Evolutionary conservation across 2,329 filamentous ascomycete species (phyloP).

Genomic region (Knoxdaviesia proteae): DNA sequence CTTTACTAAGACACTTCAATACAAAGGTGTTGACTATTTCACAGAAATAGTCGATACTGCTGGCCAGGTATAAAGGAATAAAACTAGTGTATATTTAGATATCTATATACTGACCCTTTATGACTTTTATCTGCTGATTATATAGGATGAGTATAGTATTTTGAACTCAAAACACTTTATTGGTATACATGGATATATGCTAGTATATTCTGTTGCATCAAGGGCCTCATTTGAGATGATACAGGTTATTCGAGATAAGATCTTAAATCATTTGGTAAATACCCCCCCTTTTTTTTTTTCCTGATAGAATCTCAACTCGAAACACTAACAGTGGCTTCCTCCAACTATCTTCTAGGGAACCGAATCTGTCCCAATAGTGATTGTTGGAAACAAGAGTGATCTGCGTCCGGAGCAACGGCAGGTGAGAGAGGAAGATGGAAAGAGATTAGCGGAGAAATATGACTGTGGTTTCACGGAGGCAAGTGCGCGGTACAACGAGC

Average conservation of each 20-base stretch:
- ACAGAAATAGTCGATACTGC: constrained; percentile 98
- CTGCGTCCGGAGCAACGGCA: constrained; percentile 82
- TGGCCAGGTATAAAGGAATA: constrained; percentile 45
- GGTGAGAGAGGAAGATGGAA: constrained; percentile 68
- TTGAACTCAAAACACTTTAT: constrained; percentile 98
- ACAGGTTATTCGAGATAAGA: constrained; percentile 87
- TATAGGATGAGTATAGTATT: constrained; percentile 90
- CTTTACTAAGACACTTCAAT: constrained; percentile 86
- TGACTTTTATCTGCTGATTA: constrained; percentile 1
- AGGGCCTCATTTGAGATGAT: constrained; percentile 96
- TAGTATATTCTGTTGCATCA: constrained; percentile 93
- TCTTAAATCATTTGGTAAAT: constrained; percentile 78
- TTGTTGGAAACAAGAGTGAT: constrained; percentile 96
- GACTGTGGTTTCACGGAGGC: constrained; percentile 90
- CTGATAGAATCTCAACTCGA: neutral
- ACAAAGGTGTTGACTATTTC: constrained; percentile 79
- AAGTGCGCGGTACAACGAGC: constrained; percentile 82
- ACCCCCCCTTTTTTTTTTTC: neutral
- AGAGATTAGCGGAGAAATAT: constrained; percentile 66
- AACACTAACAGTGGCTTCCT: neutral
- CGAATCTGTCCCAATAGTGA: constrained; percentile 77
- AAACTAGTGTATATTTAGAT: neutral
- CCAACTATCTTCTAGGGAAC: constrained; percentile 41
- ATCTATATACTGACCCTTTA: neutral
- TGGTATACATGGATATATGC: constrained; percentile 95